phyloP scores from a whole-genome alignment of 495 filamentous ascomycete genomes.

The Neurospora sp. region DNA sequence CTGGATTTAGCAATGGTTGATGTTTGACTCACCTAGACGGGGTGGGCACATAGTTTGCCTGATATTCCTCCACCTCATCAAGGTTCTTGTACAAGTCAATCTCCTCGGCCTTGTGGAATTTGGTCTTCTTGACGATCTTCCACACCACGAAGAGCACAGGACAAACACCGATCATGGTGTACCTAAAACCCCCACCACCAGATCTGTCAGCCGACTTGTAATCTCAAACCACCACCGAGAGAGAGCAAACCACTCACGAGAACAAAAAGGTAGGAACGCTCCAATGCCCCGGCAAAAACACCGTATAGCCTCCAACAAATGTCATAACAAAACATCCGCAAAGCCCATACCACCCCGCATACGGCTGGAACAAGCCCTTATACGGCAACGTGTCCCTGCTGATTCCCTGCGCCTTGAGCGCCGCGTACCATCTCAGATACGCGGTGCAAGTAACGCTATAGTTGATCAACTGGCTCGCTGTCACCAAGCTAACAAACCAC shows the following conservation, averaged over 20 bases:
- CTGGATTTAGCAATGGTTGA: not conserved
- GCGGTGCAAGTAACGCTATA: slow-evolving; percentile 60
- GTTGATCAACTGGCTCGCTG: slow-evolving; percentile 71
- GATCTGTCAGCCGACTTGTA: not conserved
- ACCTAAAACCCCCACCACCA: slow-evolving; percentile 16
- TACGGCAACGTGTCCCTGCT: slow-evolving; percentile 55
- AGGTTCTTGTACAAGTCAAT: slow-evolving; percentile 54
- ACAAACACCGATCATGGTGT: slow-evolving; percentile 58
- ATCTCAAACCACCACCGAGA: not conserved
- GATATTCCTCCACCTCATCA: slow-evolving; percentile 69
- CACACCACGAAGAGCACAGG: slow-evolving; percentile 59
- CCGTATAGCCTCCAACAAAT: slow-evolving; percentile 65
- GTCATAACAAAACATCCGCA: slow-evolving; percentile 55
- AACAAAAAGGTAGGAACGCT: slow-evolving; percentile 65
- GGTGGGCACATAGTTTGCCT: slow-evolving; percentile 47
- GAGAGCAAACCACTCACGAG: slow-evolving; percentile 38
- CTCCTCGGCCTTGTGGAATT: slow-evolving; percentile 44
- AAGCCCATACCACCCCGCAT: slow-evolving; percentile 58
- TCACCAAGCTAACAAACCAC: slow-evolving; percentile 66
- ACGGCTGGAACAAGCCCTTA: slow-evolving; percentile 56
- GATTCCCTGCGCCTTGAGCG: slow-evolving; percentile 58
- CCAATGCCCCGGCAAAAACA: slow-evolving; percentile 61
- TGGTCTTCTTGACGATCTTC: slow-evolving; percentile 60
- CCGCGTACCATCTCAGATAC: slow-evolving; percentile 63
- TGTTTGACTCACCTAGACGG: slow-evolving; percentile 45